Percentiles rank a stretch among this genome's conserved stretches.
Conservation (phyloP, 768 basidiomycete genomes). For the Sporobolomyces roseus region DNA sequence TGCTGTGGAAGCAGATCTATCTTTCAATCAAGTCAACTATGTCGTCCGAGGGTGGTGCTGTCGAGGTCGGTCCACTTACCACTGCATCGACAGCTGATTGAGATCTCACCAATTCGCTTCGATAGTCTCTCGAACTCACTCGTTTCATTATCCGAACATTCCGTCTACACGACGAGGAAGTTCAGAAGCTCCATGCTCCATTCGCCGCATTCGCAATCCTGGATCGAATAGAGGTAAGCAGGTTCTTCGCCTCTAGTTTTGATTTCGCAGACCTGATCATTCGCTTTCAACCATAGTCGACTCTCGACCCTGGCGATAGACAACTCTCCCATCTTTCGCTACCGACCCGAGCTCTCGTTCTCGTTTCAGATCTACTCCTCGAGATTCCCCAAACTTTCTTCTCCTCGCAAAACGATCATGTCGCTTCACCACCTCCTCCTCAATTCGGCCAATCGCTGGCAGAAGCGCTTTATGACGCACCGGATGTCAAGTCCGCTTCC, state of each 20-base stretch:
- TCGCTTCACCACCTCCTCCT: neutral
- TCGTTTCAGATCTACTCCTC: slow-evolving; percentile 36
- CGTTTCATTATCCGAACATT: slow-evolving; percentile 71
- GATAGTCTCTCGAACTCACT: slow-evolving; percentile 64
- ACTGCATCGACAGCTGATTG: neutral
- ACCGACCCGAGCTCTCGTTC: neutral
- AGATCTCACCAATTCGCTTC: neutral
- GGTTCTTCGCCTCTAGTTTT: too few species aligned
- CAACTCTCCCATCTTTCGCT: neutral
- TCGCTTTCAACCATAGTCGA: too few species aligned
- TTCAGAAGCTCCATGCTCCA: slow-evolving; percentile 57
- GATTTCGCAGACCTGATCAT: too few species aligned
- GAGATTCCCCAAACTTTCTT: slow-evolving; percentile 43
- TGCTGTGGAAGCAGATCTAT: slow-evolving; percentile 78
- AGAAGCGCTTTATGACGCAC: slow-evolving; percentile 33
- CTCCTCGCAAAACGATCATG: neutral
- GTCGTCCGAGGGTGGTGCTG: neutral
- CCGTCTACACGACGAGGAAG: slow-evolving; percentile 72
- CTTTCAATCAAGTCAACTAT: slow-evolving; percentile 43
- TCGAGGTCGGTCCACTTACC: slow-evolving; percentile 14
- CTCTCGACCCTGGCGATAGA: too few species aligned
- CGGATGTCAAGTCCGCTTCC: slow-evolving; percentile 39
- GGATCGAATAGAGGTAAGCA: slow-evolving; percentile 63
- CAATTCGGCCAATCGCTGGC: slow-evolving; percentile 28
- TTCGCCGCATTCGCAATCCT: slow-evolving; percentile 67